phyloP scores from a whole-genome alignment of 176 grass and related monocot species.

The Guadua angustifolia region DNA sequence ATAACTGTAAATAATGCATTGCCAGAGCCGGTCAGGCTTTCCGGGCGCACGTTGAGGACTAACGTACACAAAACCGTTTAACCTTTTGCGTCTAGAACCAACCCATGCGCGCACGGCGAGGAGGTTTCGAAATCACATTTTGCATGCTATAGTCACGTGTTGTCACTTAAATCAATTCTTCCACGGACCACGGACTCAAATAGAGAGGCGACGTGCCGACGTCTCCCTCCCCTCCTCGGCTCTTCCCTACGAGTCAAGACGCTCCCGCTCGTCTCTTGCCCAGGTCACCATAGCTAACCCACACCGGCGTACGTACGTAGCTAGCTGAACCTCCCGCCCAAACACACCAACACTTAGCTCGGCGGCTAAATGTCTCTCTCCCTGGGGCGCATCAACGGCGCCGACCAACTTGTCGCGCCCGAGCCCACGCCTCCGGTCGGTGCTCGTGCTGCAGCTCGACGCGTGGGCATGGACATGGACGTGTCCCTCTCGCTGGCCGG shows the following conservation, averaged over 20 bases:
- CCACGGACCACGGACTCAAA: slow-evolving; percentile 14
- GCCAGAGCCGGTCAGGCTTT: too few relatives aligned
- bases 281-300: neutral
- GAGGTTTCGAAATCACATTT: slow-evolving; percentile 26
- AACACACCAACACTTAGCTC: neutral
- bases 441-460: neutral
- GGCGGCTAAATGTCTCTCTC: slow-evolving; percentile 3
- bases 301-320: neutral
- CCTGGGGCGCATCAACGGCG: neutral
- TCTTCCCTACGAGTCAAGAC: neutral
- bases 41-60: too few relatives aligned
- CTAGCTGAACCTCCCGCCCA: neutral
- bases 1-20: too few relatives aligned
- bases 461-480: slow-evolving; percentile 3
- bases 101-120: neutral
- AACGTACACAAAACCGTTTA: neutral
- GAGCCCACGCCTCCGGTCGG: neutral
- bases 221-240: neutral
- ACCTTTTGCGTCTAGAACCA: neutral
- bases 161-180: neutral
- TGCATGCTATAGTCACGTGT: neutral
- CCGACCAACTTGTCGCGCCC: slow-evolving; percentile 4
- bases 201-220: neutral
- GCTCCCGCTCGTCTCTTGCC: neutral
- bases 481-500: slow-evolving; percentile 37